phyloP scores from a whole-genome alignment of 192 early-diverging fungal genomes.

The Nowakowskiella sp. region DNA sequence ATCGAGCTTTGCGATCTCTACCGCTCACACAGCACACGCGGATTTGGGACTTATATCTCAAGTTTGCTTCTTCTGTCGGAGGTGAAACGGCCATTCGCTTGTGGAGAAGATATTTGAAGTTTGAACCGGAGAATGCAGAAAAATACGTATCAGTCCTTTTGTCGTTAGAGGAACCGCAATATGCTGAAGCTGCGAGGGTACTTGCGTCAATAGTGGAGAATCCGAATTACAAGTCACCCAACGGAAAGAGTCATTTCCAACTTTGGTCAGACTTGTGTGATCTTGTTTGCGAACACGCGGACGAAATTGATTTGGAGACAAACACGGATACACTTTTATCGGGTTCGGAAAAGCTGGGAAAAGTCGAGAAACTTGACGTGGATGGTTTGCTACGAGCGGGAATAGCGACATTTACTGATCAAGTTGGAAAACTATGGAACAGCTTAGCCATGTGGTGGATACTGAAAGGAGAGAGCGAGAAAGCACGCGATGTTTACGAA shows the following conservation, averaged over 20 bases:
- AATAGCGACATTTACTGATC: slow-evolving; percentile 69
- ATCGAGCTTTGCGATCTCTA: slow-evolving; percentile 78
- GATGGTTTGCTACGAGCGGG: slow-evolving; percentile 80
- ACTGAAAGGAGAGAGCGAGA: slow-evolving; percentile 67
- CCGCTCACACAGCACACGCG: slow-evolving; percentile 88
- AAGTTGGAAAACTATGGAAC: slow-evolving; percentile 84
- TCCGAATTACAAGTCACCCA: slow-evolving; percentile 55
- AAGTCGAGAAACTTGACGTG: slow-evolving; percentile 54
- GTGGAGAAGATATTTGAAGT: slow-evolving; percentile 74
- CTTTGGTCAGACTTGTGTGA: slow-evolving; percentile 82
- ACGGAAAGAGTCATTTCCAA: slow-evolving; percentile 57
- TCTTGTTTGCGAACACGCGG: slow-evolving; percentile 66
- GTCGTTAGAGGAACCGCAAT: slow-evolving; percentile 45
- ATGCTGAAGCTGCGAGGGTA: slow-evolving; percentile 68
- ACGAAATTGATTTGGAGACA: slow-evolving; percentile 35
- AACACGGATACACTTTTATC: slow-evolving; percentile 34
- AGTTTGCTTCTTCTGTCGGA: slow-evolving; percentile 67
- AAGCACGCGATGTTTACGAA: slow-evolving; percentile 89
- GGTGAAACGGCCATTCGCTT: slow-evolving; percentile 76
- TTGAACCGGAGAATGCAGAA: slow-evolving; percentile 73
- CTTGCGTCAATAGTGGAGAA: slow-evolving; percentile 66
- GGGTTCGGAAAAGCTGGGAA: slow-evolving; percentile 6
- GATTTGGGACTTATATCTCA: slow-evolving; percentile 81
- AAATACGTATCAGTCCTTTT: slow-evolving; percentile 66
- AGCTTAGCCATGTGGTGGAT: slow-evolving; percentile 76